Evolutionary conservation across 345 rosid genomes (phyloP).

Genomic region (Ailanthus altissimus): DNA sequence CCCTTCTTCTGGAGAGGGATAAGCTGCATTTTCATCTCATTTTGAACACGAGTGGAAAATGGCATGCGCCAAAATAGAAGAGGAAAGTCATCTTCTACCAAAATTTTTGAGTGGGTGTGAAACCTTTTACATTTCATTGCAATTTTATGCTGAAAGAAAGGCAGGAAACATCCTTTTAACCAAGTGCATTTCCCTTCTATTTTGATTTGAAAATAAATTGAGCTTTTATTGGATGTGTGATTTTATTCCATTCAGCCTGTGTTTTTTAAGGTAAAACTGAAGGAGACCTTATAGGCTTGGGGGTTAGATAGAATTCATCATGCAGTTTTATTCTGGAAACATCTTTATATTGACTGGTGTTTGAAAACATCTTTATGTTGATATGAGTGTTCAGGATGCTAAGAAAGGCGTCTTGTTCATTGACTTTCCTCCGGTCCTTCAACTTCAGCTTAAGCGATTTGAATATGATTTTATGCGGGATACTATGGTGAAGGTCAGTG

Average conservation of each 20-base stretch:
- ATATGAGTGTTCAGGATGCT: conserved; percentile 69
- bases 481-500: conserved; percentile 90
- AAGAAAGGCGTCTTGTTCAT: conserved; percentile 87
- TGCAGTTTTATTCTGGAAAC: conserved; percentile 11
- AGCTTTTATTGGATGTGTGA: background rate
- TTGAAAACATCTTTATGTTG: conserved; percentile 6
- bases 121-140: background rate
- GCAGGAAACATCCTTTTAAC: background rate
- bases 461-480: conserved; percentile 95
- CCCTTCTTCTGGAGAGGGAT: too few relatives aligned
- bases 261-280: background rate
- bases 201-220: background rate
- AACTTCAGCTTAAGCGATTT: conserved; percentile 91
- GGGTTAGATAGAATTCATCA: background rate
- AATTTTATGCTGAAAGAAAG: background rate
- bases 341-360: background rate
- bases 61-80: background rate
- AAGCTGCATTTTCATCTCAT: too few relatives aligned
- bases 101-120: background rate
- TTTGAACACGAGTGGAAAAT: background rate
- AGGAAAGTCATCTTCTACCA: background rate
- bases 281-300: background rate
- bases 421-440: conserved; percentile 98
- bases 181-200: background rate
- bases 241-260: background rate